Base-by-base conservation (phyloP, 371 early-diverging fungal species). In the Zancudomyces culisetae region DNA sequence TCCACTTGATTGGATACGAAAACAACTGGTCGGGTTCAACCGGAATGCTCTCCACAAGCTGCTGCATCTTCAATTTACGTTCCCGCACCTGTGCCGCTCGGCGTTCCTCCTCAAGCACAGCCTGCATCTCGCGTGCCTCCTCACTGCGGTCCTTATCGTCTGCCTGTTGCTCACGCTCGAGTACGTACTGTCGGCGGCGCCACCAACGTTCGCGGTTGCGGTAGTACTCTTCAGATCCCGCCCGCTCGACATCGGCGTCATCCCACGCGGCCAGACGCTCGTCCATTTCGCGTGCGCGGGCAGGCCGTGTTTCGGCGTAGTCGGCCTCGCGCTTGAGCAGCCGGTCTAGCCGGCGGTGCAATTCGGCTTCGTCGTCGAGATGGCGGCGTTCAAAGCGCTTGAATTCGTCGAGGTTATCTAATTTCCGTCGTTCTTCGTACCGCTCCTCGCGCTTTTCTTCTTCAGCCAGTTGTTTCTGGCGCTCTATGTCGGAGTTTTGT, bases 161-260 rank as follows among this genome's bases (percentile, higher is more conserved):
- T 42, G 49, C 27, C 28, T 60, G 58, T 26, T 59, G 22, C 47
- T 68, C 68, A 15, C 54, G 50, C 1, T 55, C 53, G 18, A 66
- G 59, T 39, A 35, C 55, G 12, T 27, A 28, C 43, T 63, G 62
- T 29, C 68, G 61, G 27, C 43, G 53, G 13, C 56, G 60, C 68
- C 68, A 67, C 68, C 68, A 68, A 19, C 66, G 42, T 42, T 60
- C 59, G 1, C 63, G 60, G 27, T 66, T 62, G 27, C 68, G 41
- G 22, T 68, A 57, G 41, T 66, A 66, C 47, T 51, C 52, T 8
- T 51, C 52, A 3, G 6, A 4, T 35, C 30, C n/a, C 27, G 24
- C 52, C 26, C 30, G n/a, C 26, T 51, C 52, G n/a, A 8, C 27
- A 10, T 42, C 39, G 3, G 23, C 26, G 49, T 66, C 65, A 26